Base-by-base conservation (phyloP, 164 flowering plant species). In the Akebia trifoliata region DNA sequence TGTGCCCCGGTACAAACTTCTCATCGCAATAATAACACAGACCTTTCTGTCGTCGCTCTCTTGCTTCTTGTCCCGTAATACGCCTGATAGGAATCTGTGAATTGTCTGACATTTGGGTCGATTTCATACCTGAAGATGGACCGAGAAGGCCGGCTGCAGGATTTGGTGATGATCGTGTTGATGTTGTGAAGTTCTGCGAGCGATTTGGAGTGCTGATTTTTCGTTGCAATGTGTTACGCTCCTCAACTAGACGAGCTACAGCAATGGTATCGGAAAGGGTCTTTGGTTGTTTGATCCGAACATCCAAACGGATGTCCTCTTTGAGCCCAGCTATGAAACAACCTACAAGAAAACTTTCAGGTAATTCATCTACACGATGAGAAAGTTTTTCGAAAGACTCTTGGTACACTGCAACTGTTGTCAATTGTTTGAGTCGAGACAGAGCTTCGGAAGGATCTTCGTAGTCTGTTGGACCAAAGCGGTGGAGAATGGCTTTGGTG, bases 401-500 rank as follows among this genome's bases (percentile, higher is more conserved):
- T 28, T 55, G 46, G 11, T 55, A 55, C 1, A 31, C 59, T 25
- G 17, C 46, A 3, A 55, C 32, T 22, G 46, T 55, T 2, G 59
- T 21, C 1, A 14, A 4, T 38, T 55, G 59, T 18, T 55, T 36
- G 2, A 55, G 32, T 2, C 46, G 44, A 14, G 59, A 4, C 12
- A 55, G 22, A 25, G 45, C 59, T 25, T 55, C 59, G 2, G 59
- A 55, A 0, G 46, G 59, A 28, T 55, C 59, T 1, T 55, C 59
- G 45, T 14, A 55, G 8, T 25, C 20, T 1, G 34, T 37, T 14
- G 46, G 31, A 5, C 46, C 46, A 22, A 55, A 24, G 28, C 55
- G 21, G 4, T 2, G 8, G 2, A 30, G 38, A 1, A 51, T 20
- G 2, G 38, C 55, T 5, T 29, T 30, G 21, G 37, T 51, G 18